These are phyloP conservation scores for Boletus sp. DNA, from an alignment of 768 basidiomycete genomes.

Conservation along the genomic window DNA sequence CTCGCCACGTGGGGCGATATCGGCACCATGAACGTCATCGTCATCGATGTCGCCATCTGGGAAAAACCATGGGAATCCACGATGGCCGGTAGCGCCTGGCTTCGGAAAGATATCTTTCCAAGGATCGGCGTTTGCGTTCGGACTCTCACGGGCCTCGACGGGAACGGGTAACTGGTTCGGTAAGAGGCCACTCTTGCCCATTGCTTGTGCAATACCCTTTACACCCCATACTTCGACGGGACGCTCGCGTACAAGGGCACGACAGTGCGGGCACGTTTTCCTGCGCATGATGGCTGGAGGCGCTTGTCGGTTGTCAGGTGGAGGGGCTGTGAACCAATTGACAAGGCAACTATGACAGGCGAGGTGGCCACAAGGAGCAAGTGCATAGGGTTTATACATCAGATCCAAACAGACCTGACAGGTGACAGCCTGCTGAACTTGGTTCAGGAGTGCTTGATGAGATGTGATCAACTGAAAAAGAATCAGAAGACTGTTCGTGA, in stretches of 20 bases:
- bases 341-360: slow-evolving; percentile 72
- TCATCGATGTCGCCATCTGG: slow-evolving; percentile 20
- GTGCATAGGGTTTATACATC: slow-evolving; percentile 69
- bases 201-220: slow-evolving; percentile 43
- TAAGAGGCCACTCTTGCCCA: slow-evolving; percentile 55
- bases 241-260: slow-evolving; percentile 40
- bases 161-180: slow-evolving; percentile 24
- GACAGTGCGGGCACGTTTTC: slow-evolving; percentile 47
- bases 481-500: not conserved
- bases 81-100: not conserved
- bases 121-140: slow-evolving; percentile 44
- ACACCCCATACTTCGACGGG: slow-evolving; percentile 50
- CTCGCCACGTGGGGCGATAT: slow-evolving; percentile 27
- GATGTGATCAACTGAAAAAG: slow-evolving; percentile 44
- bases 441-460: slow-evolving; percentile 52
- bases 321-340: slow-evolving; percentile 66
- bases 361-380: slow-evolving; percentile 74
- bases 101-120: slow-evolving; percentile 65
- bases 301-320: slow-evolving; percentile 24
- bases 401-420: slow-evolving; percentile 81
- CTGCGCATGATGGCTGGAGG: slow-evolving; percentile 33
- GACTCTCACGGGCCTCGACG: slow-evolving; percentile 25
- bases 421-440: slow-evolving; percentile 61
- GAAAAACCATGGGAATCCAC: slow-evolving; percentile 24
- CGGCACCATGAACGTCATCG: slow-evolving; percentile 15